These are phyloP conservation scores for Cynanchum wilfordii DNA, from an alignment of 257 asterid species.

Conservation along the genomic window DNA sequence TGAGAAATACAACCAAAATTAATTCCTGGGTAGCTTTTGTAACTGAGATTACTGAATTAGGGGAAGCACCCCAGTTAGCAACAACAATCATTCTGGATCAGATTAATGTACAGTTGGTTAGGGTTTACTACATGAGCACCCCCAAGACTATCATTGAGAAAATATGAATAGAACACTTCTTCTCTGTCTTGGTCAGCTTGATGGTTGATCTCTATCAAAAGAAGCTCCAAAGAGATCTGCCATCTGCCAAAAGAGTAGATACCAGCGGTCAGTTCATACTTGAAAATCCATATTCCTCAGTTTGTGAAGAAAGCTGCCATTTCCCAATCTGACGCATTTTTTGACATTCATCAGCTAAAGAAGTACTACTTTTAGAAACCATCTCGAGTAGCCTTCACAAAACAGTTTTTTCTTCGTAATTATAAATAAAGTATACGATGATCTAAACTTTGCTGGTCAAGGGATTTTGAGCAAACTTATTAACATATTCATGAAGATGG, in stretches of 20 bases:
- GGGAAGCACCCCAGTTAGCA: conserved; percentile 5
- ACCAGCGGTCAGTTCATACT: no score
- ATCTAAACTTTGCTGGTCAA: neutral
- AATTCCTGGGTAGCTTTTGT: neutral
- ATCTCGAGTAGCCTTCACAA: neutral
- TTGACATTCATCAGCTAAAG: neutral
- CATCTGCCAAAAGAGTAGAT: conserved; percentile 8
- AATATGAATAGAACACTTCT: conserved; percentile 9
- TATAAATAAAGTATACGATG: neutral
- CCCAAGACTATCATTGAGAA: neutral
- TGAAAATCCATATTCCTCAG: neutral
- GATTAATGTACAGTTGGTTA: conserved; percentile 16
- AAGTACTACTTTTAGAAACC: neutral
- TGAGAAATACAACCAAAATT: conserved; percentile 7
- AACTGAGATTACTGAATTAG: neutral
- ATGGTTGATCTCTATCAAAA: neutral
- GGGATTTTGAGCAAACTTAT: neutral
- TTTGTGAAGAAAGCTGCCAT: neutral
- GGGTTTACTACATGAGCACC: conserved; percentile 1
- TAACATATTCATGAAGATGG: neutral
- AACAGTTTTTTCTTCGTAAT: neutral
- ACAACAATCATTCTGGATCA: neutral
- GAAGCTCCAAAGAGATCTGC: conserved; percentile 2
- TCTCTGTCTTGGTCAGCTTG: neutral
- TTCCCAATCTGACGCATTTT: neutral